Base-by-base conservation (phyloP, 805 yeast genomes). In the Pichia rugopelliculosa region DNA sequence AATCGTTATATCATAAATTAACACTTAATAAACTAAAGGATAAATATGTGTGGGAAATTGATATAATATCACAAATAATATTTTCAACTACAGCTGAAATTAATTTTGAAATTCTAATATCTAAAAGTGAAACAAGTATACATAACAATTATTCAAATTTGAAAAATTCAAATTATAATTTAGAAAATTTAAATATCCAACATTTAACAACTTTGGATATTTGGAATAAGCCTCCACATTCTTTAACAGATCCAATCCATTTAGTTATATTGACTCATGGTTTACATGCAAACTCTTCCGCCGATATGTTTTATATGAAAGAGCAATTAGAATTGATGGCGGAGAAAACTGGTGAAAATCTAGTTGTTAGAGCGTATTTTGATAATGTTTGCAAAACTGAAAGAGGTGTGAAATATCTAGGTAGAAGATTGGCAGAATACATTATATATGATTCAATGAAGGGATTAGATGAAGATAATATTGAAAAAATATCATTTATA, bases 221-320 rank as follows among this genome's bases (percentile, higher is more conserved):
- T 27, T 93, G 98, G 97, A 76, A 79, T 60, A 60, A 73, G 36
- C 93, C 95, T 0, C 75, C 79, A 1, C 72, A 69, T 2, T 67
- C 73, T 0, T 57, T 68, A 6, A 63, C 66, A 6, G 24, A 50
- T 48, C 93, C 95, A 0, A 76, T 82, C 13, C 99, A 93, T 69
- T 68, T 93, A 47, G 93, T 91, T 3, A 72, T 93, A 4, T 56
- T 90, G 12, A 88, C 96, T 0, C 99, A 93, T 63, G 99, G 99
- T 0, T 74, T 93, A 23, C 95, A 88, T 59, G 87, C 97, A 1
- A 93, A 90, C 58, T 76, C 82, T 5, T 82, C 93, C 1, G 88
- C 96, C 11, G 99, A 93, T 64, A 79, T 93, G 95, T 72, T 87
- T 18, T 90, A 83, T 57, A 58, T 91, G 48, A 89, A 89, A 55